Conservation (phyloP, 202 grass and related monocot genomes). For the Carex sylvatica region DNA sequence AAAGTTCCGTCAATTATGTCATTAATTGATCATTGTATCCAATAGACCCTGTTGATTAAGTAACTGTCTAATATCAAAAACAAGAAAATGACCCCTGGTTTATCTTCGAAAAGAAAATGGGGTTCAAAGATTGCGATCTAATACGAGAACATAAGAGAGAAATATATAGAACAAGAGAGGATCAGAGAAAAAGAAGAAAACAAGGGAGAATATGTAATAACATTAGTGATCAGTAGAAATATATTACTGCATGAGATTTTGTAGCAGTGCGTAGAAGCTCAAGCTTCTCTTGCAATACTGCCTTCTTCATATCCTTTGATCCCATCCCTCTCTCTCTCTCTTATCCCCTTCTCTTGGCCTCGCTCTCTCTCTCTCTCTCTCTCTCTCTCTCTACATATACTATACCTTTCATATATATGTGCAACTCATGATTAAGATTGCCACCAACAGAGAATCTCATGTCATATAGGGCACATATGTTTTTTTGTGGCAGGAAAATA, state of each 20-base stretch:
- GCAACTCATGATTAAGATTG: not conserved
- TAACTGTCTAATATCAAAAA: not conserved
- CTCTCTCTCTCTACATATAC: constrained; percentile 1
- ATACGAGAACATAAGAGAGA: not conserved
- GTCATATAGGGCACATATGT: not conserved
- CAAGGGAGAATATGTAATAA: not conserved
- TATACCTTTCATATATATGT: not conserved
- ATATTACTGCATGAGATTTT: constrained; percentile 60
- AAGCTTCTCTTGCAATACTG: constrained; percentile 60
- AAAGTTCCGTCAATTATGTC: not conserved
- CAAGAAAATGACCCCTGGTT: too few species aligned
- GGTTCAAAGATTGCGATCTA: not conserved
- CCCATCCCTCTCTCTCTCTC: constrained; percentile 24
- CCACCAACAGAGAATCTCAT: not conserved
- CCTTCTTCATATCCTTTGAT: constrained; percentile 66
- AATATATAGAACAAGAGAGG: not conserved
- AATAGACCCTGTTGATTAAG: not conserved
- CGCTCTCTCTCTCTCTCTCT: not conserved
- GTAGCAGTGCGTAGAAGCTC: constrained; percentile 60
- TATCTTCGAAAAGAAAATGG: too few species aligned
- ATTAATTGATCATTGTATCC: not conserved
- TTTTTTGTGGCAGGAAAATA: not conserved
- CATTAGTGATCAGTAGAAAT: not conserved
- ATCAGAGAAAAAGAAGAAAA: not conserved
- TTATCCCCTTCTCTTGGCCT: not conserved